phyloP scores from a whole-genome alignment of 1,284 basidiomycete genomes.

The Meira miltonrushii region DNA sequence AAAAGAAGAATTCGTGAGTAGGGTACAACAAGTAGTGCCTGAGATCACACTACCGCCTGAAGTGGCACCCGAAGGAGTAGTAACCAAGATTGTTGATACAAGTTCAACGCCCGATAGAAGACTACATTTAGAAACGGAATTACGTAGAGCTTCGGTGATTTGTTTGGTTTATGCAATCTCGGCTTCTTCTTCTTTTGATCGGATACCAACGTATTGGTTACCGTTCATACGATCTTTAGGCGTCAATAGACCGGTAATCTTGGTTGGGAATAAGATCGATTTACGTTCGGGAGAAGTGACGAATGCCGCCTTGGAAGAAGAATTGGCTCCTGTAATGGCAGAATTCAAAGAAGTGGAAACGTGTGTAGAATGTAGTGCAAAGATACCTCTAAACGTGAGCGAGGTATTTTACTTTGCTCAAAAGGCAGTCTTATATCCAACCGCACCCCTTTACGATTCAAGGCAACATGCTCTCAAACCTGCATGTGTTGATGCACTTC shows the following conservation, averaged over 20 bases:
- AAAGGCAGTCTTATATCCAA: slow-evolving; percentile 94
- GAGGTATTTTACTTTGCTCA: slow-evolving; percentile 99
- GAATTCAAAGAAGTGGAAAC: slow-evolving; percentile 69
- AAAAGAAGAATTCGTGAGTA: slow-evolving; percentile 83
- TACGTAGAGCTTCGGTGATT: slow-evolving; percentile 93
- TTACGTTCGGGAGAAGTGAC: slow-evolving; percentile 84
- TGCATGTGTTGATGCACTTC: slow-evolving; percentile 78
- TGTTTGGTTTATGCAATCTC: slow-evolving; percentile 92
- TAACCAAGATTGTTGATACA: slow-evolving; percentile 50
- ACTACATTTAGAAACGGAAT: slow-evolving; percentile 83
- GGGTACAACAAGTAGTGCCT: slow-evolving; percentile 60
- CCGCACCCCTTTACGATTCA: slow-evolving; percentile 89
- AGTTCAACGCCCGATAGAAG: slow-evolving; percentile 71
- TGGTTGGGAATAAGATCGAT: slow-evolving; percentile 98
- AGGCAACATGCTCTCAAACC: slow-evolving; percentile 79
- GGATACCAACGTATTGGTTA: slow-evolving; percentile 96
- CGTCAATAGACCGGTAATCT: slow-evolving; percentile 84
- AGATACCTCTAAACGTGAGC: slow-evolving; percentile 72
- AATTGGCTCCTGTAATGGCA: slow-evolving; percentile 51
- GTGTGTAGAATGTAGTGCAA: slow-evolving; percentile 92
- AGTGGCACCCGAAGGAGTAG: slow-evolving; percentile 46
- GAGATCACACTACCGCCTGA: slow-evolving; percentile 49
- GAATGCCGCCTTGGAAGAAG: slow-evolving; percentile 83
- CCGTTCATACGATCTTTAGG: slow-evolving; percentile 93
- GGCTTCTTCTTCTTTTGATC: slow-evolving; percentile 89